phyloP scores from a whole-genome alignment of 1,284 basidiomycete species.

The Phylloporus gajari region DNA sequence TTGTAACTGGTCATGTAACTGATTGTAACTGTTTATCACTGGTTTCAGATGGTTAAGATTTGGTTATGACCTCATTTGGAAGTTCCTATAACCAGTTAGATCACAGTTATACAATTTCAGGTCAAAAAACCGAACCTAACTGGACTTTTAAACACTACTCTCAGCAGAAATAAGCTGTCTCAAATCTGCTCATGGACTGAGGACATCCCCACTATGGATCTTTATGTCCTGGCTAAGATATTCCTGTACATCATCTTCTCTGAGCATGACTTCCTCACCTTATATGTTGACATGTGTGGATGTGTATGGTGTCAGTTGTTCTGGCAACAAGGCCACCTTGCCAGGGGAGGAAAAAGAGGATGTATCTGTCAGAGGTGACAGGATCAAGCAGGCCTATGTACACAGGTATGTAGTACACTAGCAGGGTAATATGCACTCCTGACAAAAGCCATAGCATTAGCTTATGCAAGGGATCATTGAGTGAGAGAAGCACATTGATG shows the following conservation, averaged over 20 bases:
- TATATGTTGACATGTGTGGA: conserved; percentile 74
- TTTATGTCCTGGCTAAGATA: conserved; percentile 95
- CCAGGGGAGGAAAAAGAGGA: conserved; percentile 99
- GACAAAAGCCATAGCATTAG: conserved; percentile 94
- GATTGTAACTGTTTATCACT: no score
- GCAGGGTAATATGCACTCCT: conserved; percentile 96
- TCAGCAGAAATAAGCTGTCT: conserved; percentile 89
- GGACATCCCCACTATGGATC: conserved; percentile 95
- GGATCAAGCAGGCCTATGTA: conserved; percentile 97
- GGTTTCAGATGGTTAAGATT: no score
- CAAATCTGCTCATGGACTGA: conserved; percentile 94
- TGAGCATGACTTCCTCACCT: conserved; percentile 84
- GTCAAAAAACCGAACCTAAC: no score
- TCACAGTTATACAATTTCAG: no score
- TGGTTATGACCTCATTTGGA: no score
- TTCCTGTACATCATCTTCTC: conserved; percentile 91
- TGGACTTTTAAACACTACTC: no score
- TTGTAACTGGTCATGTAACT: no score
- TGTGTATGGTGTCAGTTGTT: conserved; percentile 94
- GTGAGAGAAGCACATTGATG: conserved; percentile 85
- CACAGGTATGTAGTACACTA: conserved; percentile 95
- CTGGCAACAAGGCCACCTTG: conserved; percentile 98
- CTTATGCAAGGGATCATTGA: conserved; percentile 85
- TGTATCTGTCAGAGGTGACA: conserved; percentile 93
- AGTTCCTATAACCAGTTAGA: no score